A percentile compares a stretch with the other conserved stretches of the same genome.
These are phyloP conservation scores for Phytophthora pisi DNA, from an alignment of 352 stramenopile genomes.

Conservation along the genomic window DNA sequence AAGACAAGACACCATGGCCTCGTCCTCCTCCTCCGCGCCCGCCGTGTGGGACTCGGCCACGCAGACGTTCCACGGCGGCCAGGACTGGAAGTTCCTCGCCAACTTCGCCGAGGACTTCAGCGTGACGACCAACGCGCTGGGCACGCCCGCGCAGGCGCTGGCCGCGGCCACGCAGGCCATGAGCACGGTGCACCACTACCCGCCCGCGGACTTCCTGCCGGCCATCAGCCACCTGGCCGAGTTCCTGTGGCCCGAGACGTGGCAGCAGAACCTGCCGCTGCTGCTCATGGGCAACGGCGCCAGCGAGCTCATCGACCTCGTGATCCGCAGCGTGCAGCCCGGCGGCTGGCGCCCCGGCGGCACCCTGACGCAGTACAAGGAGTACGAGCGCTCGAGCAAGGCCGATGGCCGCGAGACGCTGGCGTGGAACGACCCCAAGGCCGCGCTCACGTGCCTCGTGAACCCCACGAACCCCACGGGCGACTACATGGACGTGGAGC, in stretches of 20 bases:
- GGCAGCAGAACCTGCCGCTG: constrained; percentile 63
- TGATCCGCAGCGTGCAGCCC: constrained; percentile 81
- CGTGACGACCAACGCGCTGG: constrained; percentile 89
- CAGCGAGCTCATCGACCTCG: constrained; percentile 87
- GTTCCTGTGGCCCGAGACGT: constrained; percentile 81
- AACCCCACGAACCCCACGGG: constrained; percentile 92
- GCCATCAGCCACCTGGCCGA: constrained; percentile 87
- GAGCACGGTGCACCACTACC: constrained; percentile 89
- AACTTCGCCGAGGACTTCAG: constrained; percentile 93
- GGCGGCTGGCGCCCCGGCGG: constrained; percentile 78
- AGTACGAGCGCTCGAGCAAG: constrained; percentile 88
- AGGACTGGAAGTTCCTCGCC: constrained; percentile 91
- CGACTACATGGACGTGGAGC: constrained; percentile 83
- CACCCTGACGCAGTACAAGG: constrained; percentile 87
- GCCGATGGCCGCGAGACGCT: constrained; percentile 82
- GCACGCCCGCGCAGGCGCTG: constrained; percentile 76
- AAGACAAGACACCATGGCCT: constrained; percentile 2
- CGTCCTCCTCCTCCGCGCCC: constrained; percentile 16
- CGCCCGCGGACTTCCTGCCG: constrained; percentile 89
- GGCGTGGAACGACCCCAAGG: constrained; percentile 71
- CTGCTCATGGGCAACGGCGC: constrained; percentile 86
- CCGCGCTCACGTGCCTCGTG: constrained; percentile 85
- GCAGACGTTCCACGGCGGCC: constrained; percentile 91
- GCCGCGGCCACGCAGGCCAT: constrained; percentile 73
- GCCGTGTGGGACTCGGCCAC: constrained; percentile 82